These are phyloP conservation scores for Podila verticillata DNA, from an alignment of 192 early-diverging fungal genomes.

Conservation along the genomic window DNA sequence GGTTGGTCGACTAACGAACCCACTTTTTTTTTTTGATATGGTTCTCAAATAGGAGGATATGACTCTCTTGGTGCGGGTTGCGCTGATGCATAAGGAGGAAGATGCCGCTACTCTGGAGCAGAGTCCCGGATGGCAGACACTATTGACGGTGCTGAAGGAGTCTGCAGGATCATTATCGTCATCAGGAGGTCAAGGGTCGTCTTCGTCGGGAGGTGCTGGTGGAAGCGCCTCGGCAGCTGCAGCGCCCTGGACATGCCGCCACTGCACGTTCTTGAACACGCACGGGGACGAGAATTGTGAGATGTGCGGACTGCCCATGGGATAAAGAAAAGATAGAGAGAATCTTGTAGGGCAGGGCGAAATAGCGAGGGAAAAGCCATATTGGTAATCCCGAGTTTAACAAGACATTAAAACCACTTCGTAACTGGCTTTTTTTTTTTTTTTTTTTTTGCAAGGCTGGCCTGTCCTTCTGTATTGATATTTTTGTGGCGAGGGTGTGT, in stretches of 20 bases:
- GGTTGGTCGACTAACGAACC: not conserved
- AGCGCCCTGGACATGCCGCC: constrained; percentile 70
- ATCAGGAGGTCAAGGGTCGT: constrained; percentile 16
- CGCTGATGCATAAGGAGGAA: constrained; percentile 40
- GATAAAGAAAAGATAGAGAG: constrained; percentile 2
- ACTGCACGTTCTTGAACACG: constrained; percentile 86
- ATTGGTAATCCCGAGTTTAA: not conserved
- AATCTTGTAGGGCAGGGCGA: not conserved
- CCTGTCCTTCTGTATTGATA: not conserved
- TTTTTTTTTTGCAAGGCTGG: not conserved
- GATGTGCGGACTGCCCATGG: constrained; percentile 84
- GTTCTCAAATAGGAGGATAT: constrained; percentile 62
- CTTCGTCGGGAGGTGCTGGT: constrained; percentile 22
- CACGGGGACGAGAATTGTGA: constrained; percentile 71
- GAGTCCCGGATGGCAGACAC: constrained; percentile 75
- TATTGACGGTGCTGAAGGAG: constrained; percentile 68
- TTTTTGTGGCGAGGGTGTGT: no score
- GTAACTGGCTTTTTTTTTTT: not conserved
- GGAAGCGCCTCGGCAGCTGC: constrained; percentile 17
- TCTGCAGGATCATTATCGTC: constrained; percentile 40
- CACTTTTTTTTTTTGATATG: not conserved
- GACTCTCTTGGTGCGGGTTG: constrained; percentile 52
- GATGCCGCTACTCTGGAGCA: constrained; percentile 50
- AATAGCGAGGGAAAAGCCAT: not conserved
- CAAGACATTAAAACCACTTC: no score